A percentile compares a stretch with the other conserved stretches of the same genome.
Conservation (phyloP, 1,284 basidiomycete genomes). For the Filobasidium uniguttulatum region DNA sequence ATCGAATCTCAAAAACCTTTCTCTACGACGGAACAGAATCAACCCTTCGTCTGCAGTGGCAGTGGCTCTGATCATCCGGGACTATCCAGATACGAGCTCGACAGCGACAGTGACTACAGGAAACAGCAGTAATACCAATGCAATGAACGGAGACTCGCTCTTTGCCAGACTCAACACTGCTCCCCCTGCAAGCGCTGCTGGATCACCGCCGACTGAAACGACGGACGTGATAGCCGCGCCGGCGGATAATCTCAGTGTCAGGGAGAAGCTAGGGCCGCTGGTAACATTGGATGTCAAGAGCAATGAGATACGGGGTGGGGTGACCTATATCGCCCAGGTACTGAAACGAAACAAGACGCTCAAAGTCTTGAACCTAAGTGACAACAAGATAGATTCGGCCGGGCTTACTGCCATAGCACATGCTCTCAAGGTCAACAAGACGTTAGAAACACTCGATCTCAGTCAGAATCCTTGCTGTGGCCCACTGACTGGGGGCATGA, state of each 20-base stretch:
- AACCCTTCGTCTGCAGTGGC: constrained; percentile 68
- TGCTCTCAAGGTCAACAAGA: constrained; percentile 81
- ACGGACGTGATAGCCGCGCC: not conserved
- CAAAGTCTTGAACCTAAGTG: constrained; percentile 82
- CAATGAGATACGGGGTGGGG: constrained; percentile 46
- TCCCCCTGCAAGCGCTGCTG: not conserved
- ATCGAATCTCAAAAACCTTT: constrained; percentile 71
- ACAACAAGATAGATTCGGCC: constrained; percentile 77
- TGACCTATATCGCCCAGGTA: constrained; percentile 84
- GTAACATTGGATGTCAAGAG: constrained; percentile 57
- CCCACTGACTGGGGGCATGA: constrained; percentile 67
- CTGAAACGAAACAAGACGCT: constrained; percentile 89
- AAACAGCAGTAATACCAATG: not conserved
- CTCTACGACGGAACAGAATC: constrained; percentile 72
- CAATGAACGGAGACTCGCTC: not conserved
- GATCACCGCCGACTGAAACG: not conserved
- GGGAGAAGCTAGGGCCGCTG: constrained; percentile 71
- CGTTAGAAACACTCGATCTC: constrained; percentile 83
- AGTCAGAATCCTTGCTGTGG: constrained; percentile 88
- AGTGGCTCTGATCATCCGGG: constrained; percentile 85
- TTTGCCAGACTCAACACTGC: constrained; percentile 1
- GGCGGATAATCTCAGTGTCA: not conserved
- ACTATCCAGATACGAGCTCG: constrained; percentile 63
- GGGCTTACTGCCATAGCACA: constrained; percentile 75
- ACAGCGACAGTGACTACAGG: constrained; percentile 17